Base-by-base conservation (phyloP, 177 flowering plant genomes). In the Vitis hybrid region DNA sequence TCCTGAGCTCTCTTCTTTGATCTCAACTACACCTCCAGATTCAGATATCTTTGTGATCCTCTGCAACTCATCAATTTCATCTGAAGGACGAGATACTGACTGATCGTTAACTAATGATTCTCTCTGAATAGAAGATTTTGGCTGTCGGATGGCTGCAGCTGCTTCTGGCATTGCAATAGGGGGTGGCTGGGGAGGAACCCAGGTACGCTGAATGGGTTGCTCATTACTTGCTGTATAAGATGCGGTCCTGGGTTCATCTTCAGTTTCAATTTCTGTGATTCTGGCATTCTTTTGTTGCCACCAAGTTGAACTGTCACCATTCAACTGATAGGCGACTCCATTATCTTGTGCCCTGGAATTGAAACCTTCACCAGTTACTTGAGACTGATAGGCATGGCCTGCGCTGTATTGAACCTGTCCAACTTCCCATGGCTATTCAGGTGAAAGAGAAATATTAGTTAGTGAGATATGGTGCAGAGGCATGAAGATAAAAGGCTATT, bases 171-270 rank as follows among this genome's bases (percentile, higher is more conserved):
- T 87, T 57, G 77, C 89, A 71, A 96, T 86, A 15, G 95, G 90
- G 9, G 99, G 99, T 8, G 91, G 92, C 75, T 84, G 95, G 52
- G 99, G 98, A 41, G 99, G 99, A 52, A 91, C 91, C 99, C 99
- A 96, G 4, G 86, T 51, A 49, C 91, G 88, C 63, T 71, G 85
- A 66, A 73, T 65, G 14, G 87, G 83, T 50, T 64, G 77, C 24
- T 84, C 83, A 57, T 59, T 70, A 56, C 14, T 41, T 1, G 41
- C 74, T 30, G 74, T 73, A 73, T 69, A 62, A 69, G 86, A 62
- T 27, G 65, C 70, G 8, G 60, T 58, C 63, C 66, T 84, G 4
- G 30, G 13, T 57, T 80, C 84, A 41, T 86, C 84, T 52, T 78
- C 89, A 18, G 78, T 68, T 41, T 85, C 97, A 5, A 86, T 66